Conservation (phyloP, 2,329 filamentous ascomycete genomes). For the Diaporthe eres region DNA sequence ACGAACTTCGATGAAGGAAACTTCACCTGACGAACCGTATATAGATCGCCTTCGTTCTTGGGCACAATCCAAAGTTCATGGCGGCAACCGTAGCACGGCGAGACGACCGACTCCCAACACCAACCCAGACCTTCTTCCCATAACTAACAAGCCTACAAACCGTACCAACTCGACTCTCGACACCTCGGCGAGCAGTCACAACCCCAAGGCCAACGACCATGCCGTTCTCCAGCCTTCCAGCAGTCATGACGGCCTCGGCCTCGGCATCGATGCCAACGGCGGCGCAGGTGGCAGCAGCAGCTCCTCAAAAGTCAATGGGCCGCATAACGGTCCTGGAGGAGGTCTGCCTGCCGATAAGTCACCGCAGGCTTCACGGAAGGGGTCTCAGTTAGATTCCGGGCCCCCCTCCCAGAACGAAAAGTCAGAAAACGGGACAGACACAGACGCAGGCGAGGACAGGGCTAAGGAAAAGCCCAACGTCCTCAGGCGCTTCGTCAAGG, state of each 20-base stretch:
- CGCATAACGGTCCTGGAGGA: conserved; percentile 45
- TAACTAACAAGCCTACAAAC: conserved; percentile 51
- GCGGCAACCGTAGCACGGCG: conserved; percentile 57
- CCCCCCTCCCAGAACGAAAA: conserved; percentile 40
- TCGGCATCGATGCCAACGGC: conserved; percentile 33
- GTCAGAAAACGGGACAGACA: conserved; percentile 34
- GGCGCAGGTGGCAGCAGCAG: conserved; percentile 44
- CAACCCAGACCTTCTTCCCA: conserved; percentile 55
- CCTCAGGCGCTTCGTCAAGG: conserved; percentile 58
- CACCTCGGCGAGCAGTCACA: conserved; percentile 44
- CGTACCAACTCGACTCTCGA: conserved; percentile 42
- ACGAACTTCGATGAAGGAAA: conserved; percentile 74
- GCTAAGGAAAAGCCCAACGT: conserved; percentile 51
- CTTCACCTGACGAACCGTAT: conserved; percentile 66
- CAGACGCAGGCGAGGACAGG: conserved; percentile 42
- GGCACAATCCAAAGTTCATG: conserved; percentile 69
- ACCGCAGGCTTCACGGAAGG: conserved; percentile 67
- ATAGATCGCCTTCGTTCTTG: conserved; percentile 71
- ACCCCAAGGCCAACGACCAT: conserved; percentile 20
- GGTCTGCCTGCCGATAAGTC: conserved; percentile 58
- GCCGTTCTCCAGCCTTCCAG: conserved; percentile 17
- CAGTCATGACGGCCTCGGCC: conserved; percentile 36
- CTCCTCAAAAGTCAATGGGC: conserved; percentile 41
- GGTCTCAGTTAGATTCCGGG: conserved; percentile 67
- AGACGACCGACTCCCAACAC: conserved; percentile 56